A percentile compares a stretch with the other conserved stretches of the same genome.
These are phyloP conservation scores for Blastobotrys capitulatus DNA, from an alignment of 1,139 yeast species.

Conservation along the genomic window DNA sequence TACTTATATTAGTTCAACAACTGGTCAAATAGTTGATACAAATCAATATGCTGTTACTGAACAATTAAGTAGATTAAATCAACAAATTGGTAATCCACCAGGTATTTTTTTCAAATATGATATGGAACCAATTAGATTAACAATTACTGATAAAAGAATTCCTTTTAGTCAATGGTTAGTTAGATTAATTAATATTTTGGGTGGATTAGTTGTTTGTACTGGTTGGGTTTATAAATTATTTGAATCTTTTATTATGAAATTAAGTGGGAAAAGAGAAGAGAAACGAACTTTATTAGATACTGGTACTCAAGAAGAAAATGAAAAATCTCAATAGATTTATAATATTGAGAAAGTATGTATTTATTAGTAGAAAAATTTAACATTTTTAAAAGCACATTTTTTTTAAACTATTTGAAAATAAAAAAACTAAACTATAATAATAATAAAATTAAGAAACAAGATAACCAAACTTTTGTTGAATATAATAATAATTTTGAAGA, in stretches of 20 bases:
- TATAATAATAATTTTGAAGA: not conserved
- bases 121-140: constrained; percentile 78
- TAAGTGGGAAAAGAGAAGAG: constrained; percentile 1
- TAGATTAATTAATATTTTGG: constrained; percentile 72
- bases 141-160: constrained; percentile 63
- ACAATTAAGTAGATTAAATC: constrained; percentile 34
- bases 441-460: not conserved
- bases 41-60: constrained; percentile 82
- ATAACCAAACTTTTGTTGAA: not conserved
- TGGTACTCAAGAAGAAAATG: constrained; percentile 6
- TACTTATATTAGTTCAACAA: constrained; percentile 47
- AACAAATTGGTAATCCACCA: constrained; percentile 39
- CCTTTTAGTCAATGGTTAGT: constrained; percentile 75
- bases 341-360: not conserved
- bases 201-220: constrained; percentile 56
- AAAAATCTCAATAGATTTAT: not conserved
- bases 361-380: no score
- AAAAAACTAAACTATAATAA: not conserved
- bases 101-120: constrained; percentile 83
- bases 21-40: constrained; percentile 71
- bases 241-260: constrained; percentile 13
- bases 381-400: not conserved
- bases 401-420: not conserved
- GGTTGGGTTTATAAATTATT: constrained; percentile 27
- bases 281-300: constrained; percentile 13